Percentiles rank a stretch among this genome's conserved stretches.
phyloP scores from a whole-genome alignment of 2,329 filamentous ascomycete species.

The Aureobasidium sp. region DNA sequence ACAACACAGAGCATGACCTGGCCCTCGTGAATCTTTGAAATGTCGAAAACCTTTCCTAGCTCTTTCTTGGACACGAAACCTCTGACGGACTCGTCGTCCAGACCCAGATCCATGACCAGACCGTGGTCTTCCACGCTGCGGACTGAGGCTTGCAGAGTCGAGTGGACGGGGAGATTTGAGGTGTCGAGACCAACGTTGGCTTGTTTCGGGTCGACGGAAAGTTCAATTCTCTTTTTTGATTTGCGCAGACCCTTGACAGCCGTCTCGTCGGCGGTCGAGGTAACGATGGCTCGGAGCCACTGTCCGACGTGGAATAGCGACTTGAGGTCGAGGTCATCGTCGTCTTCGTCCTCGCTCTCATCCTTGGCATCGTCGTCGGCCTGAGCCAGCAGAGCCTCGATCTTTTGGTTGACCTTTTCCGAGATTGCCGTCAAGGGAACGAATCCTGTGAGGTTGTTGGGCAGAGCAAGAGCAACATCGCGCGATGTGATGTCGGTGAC shows the following conservation, averaged over 20 bases:
- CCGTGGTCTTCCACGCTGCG: conserved; percentile 93
- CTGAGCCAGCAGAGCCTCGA: conserved; percentile 58
- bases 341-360: conserved; percentile 42
- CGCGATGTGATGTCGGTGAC: conserved; percentile 71
- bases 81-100: conserved; percentile 57
- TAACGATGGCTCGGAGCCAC: conserved; percentile 76
- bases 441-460: conserved; percentile 87
- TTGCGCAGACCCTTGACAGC: conserved; percentile 43
- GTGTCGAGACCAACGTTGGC: conserved; percentile 67
- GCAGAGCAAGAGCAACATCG: conserved; percentile 71
- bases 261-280: conserved; percentile 64
- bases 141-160: conserved; percentile 78
- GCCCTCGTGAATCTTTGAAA: conserved; percentile 67
- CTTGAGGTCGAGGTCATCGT: conserved; percentile 59
- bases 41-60: conserved; percentile 51
- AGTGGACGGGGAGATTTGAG: conserved; percentile 64
- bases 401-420: conserved; percentile 61
- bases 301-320: conserved; percentile 74
- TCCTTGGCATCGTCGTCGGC: conserved; percentile 48
- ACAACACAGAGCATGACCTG: conserved; percentile 78
- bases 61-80: conserved; percentile 85
- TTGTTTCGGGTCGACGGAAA: conserved; percentile 71
- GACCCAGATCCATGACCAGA: conserved; percentile 81
- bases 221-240: conserved; percentile 71
- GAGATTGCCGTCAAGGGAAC: conserved; percentile 91